Evolutionary conservation across 2,329 filamentous ascomycete species (phyloP), one percentile per base, ranked within the genome.

Genomic region (Sclerotinia sclerotiorum): DNA sequence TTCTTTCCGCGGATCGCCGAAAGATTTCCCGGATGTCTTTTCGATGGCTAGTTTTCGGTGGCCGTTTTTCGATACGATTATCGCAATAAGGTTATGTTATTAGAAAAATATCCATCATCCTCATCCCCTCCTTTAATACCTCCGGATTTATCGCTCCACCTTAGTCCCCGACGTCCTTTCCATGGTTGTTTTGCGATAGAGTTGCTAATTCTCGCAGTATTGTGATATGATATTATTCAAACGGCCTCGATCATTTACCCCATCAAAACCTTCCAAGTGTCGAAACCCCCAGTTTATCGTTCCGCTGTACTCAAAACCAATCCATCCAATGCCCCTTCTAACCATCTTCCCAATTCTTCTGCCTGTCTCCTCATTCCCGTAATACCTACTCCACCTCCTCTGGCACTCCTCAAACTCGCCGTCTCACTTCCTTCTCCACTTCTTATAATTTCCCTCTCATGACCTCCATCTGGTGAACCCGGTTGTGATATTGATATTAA

Each of bases 281-380:
- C 32, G 15, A 48, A 48, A 29, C 10, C 17, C 15, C 39, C n/a
- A n/a, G 13, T 51, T 17, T 48, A 58, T 48, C 39, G n/a, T 21
- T 58, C 52, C 27, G 24, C 52, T 2, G 52, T 24, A 39, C 64
- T 58, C 51, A 66, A n/a, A 0, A 48, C 27, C 54, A 67, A 62
- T 3, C 65, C 65, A 32, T 54, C 56, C 32, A 67, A 44, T 44
- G 48, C 58, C 5, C 65, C 65, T 19, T 67, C 65, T 21, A 67
- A 51, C 65, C 65, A 67, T 35, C 35, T 52, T 21, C 65, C 65
- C 32, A 67, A 44, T 42, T 61, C 65, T 4, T 62, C 65, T n/a
- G 49, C 65, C 19, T 67, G 65, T 51, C 65, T 67, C 48, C 65
- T 67, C 55, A 67, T 62, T 6, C 65, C 48, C 19, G 44, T 52